These are phyloP conservation scores for Serpula lacrymans DNA, from an alignment of 768 basidiomycete species.

Conservation along the genomic window DNA sequence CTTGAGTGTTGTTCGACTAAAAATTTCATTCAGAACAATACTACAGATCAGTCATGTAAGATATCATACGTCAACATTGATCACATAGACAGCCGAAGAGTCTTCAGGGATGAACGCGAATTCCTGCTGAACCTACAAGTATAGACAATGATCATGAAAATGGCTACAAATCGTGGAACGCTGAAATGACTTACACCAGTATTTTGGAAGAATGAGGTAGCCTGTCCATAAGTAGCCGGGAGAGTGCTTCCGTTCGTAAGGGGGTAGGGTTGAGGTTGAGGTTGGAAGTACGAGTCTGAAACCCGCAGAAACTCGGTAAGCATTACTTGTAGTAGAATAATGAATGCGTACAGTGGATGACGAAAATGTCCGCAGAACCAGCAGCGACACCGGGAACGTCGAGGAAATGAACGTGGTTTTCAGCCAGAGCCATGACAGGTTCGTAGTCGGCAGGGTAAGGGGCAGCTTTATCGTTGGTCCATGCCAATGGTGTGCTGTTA, in stretches of 20 bases:
- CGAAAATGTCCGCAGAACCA: conserved; percentile 75
- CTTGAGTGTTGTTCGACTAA: conserved; percentile 62
- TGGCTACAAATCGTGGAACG: neutral
- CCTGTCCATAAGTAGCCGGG: conserved; percentile 67
- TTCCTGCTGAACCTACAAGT: conserved; percentile 57
- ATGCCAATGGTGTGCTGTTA: conserved; percentile 52
- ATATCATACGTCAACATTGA: conserved; percentile 58
- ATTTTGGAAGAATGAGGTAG: conserved; percentile 65
- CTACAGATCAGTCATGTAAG: neutral
- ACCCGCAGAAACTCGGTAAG: neutral
- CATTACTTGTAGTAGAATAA: neutral
- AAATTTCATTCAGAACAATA: neutral
- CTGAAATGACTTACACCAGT: conserved; percentile 37
- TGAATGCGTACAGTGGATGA: conserved; percentile 75
- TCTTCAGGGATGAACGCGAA: conserved; percentile 80
- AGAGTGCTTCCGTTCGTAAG: conserved; percentile 44
- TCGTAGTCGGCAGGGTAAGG: conserved; percentile 59
- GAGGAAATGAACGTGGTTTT: conserved; percentile 86
- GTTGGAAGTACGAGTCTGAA: conserved; percentile 78
- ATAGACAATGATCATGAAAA: neutral
- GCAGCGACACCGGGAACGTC: conserved; percentile 63
- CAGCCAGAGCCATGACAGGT: conserved; percentile 77
- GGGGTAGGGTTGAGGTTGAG: conserved; percentile 57
- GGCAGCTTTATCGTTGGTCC: conserved; percentile 58
- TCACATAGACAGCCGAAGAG: conserved; percentile 65